Conservation (phyloP, 805 yeast species). For the Pichia occidentalis region DNA sequence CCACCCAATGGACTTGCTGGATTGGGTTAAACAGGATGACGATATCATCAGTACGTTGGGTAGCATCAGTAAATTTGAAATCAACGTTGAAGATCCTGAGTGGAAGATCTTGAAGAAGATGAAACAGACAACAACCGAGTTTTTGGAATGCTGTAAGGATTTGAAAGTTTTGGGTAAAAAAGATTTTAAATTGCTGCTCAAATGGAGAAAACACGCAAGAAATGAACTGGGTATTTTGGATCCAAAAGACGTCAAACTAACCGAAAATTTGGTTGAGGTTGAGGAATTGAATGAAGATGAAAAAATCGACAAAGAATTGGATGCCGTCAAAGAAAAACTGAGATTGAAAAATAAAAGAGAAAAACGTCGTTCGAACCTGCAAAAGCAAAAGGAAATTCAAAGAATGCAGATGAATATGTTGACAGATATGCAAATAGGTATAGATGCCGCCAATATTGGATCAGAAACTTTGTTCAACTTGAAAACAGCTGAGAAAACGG, state of each 20-base stretch:
- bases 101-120: conserved; percentile 66
- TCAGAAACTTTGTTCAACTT: conserved; percentile 76
- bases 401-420: conserved; percentile 96
- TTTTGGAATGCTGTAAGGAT: conserved; percentile 81
- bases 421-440: conserved; percentile 87
- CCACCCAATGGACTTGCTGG: conserved; percentile 68
- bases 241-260: conserved; percentile 43
- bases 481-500: conserved; percentile 81
- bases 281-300: conserved; percentile 81
- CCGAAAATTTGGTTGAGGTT: conserved; percentile 49
- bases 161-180: conserved; percentile 89
- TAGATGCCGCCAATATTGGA: conserved; percentile 81
- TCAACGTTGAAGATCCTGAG: conserved; percentile 59
- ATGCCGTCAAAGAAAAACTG: conserved; percentile 64
- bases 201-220: conserved; percentile 86
- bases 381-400: conserved; percentile 76
- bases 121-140: conserved; percentile 72
- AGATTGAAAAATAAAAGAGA: conserved; percentile 68
- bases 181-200: conserved; percentile 78
- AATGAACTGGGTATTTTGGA: conserved; percentile 63
- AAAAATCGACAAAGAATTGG: conserved; percentile 78
- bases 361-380: conserved; percentile 73
- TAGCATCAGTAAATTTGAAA: conserved; percentile 53
- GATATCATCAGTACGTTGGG: conserved; percentile 85
- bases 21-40: conserved; percentile 65